phyloP scores from a whole-genome alignment of 2,329 filamentous ascomycete species.

The Pseudogymnoascus sp. region DNA sequence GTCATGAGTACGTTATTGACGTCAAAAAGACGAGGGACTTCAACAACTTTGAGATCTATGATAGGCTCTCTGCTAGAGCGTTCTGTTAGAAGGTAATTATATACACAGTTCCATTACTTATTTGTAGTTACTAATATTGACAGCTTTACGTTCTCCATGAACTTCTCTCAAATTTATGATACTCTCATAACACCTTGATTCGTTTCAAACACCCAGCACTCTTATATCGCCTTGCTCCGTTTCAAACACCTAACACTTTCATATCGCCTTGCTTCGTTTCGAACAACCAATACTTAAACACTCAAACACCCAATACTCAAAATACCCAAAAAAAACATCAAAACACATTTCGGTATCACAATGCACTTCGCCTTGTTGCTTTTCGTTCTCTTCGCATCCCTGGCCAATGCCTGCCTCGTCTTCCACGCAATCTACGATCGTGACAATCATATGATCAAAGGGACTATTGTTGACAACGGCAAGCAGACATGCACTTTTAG shows the following conservation, averaged over 20 bases:
- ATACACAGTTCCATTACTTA: neutral
- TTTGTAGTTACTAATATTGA: neutral
- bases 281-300: no score
- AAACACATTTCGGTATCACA: neutral
- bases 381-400: no score
- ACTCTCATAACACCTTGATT: no score
- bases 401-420: no score
- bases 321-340: neutral
- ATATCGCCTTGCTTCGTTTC: no score
- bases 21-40: neutral
- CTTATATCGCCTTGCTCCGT: neutral
- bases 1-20: neutral
- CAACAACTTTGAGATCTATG: neutral
- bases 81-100: neutral
- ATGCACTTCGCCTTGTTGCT: neutral
- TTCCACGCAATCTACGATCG: no score
- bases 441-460: no score
- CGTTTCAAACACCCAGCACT: no score
- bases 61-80: neutral
- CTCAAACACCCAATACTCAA: no score
- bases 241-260: no score
- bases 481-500: no score
- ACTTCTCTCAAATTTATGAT: neutral
- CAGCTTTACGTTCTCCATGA: neutral
- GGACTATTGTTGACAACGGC: no score